Evolutionary conservation across 139 green algal genomes (phyloP).

Genomic region (Zygnema cylindricum): DNA sequence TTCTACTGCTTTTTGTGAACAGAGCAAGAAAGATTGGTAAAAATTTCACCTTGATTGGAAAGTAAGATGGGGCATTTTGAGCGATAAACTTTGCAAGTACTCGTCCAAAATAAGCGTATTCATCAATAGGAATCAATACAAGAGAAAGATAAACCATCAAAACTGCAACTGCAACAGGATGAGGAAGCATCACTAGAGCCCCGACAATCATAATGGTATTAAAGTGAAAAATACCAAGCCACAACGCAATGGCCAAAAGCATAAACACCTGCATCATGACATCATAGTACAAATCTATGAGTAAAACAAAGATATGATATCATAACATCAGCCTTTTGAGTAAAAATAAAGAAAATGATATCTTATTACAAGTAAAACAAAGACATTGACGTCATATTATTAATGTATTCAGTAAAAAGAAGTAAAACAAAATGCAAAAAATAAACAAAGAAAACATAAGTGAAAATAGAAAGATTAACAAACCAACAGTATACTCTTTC

Average conservation of each 20-base stretch:
- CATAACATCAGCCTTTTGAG: too few species aligned
- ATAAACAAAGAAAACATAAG: too few species aligned
- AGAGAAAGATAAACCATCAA: conserved; percentile 9
- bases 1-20: too few species aligned
- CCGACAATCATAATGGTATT: neutral
- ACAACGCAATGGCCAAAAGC: neutral
- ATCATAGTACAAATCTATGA: too few species aligned
- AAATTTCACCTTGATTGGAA: conserved; percentile 5
- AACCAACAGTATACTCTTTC: too few species aligned
- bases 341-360: too few species aligned
- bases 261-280: neutral
- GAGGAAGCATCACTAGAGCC: neutral
- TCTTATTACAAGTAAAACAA: too few species aligned
- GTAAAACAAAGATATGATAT: too few species aligned
- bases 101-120: conserved; percentile 13
- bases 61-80: conserved; percentile 4
- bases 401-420: too few species aligned
- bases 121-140: conserved; percentile 18
- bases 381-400: too few species aligned
- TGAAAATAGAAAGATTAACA: too few species aligned
- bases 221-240: neutral
- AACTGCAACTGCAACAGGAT: neutral
- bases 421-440: too few species aligned
- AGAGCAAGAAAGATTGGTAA: neutral
- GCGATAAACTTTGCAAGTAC: neutral